phyloP scores from a whole-genome alignment of 805 yeast genomes.

The Saturnispora silvae region DNA sequence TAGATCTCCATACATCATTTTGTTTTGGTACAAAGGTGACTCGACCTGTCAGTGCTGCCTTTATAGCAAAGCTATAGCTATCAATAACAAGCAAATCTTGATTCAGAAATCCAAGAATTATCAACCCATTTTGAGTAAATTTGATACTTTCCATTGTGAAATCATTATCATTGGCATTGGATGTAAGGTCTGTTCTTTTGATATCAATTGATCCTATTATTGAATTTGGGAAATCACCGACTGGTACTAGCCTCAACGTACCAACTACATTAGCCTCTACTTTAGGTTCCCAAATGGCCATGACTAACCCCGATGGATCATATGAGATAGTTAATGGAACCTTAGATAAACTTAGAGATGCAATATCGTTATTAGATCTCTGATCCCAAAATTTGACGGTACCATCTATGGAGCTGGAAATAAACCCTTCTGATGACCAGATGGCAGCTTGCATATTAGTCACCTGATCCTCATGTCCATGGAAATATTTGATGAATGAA shows the following conservation, averaged over 20 bases:
- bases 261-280: constrained; percentile 6
- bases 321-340: constrained; percentile 2
- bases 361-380: constrained; percentile 54
- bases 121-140: constrained; percentile 47
- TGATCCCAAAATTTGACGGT: constrained; percentile 86
- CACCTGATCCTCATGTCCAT: constrained; percentile 77
- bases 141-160: constrained; percentile 19
- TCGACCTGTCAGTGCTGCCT: constrained; percentile 35
- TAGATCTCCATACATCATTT: constrained; percentile 29
- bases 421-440: constrained; percentile 32
- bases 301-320: constrained; percentile 78
- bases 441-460: constrained; percentile 57
- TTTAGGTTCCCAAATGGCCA: constrained; percentile 46
- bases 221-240: constrained; percentile 13
- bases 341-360: constrained; percentile 29
- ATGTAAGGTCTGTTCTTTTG: constrained; percentile 16
- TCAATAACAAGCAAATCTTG: constrained; percentile 41
- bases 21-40: constrained; percentile 24
- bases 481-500: constrained; percentile 72
- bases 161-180: neutral
- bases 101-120: constrained; percentile 47
- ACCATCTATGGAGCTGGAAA: constrained; percentile 51
- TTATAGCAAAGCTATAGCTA: constrained; percentile 14
- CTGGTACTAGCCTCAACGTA: constrained; percentile 15
- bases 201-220: constrained; percentile 28